Conservation (phyloP, 2,329 filamentous ascomycete species). For the Exophiala sp. region DNA sequence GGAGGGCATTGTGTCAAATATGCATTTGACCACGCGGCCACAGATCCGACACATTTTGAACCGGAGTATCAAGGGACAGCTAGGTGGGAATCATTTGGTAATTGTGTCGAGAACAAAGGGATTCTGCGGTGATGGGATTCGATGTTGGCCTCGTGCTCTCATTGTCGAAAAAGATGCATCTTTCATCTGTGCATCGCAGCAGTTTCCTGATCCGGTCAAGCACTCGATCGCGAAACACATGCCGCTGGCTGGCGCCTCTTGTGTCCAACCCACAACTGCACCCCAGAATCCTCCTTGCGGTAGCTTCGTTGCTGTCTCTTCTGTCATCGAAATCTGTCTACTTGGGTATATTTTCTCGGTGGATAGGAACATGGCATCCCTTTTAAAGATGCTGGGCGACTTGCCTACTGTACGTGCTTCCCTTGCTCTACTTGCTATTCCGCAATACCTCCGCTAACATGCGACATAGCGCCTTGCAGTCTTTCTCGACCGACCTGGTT, state of each 20-base stretch:
- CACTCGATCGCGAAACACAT: neutral
- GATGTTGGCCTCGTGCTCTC: neutral
- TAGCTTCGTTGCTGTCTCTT: neutral
- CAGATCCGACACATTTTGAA: constrained; percentile 29
- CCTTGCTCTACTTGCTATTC: neutral
- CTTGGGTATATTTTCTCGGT: neutral
- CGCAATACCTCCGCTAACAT: constrained; percentile 2
- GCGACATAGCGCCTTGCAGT: constrained; percentile 63
- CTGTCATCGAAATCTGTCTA: neutral
- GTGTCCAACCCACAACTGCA: neutral
- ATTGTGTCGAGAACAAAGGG: neutral
- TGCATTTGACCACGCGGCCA: constrained; percentile 28
- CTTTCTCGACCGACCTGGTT: constrained; percentile 83
- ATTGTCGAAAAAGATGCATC: neutral
- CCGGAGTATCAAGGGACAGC: neutral
- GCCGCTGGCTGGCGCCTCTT: neutral
- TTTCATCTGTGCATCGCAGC: neutral
- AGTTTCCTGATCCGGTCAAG: neutral
- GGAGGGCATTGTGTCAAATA: constrained; percentile 30
- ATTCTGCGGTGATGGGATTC: neutral
- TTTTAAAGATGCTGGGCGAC: constrained; percentile 27
- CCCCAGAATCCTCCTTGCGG: neutral
- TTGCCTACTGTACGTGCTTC: constrained; percentile 25
- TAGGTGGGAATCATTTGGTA: neutral
- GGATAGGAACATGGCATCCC: constrained; percentile 24